Percentiles rank a stretch among this genome's conserved stretches.
phyloP scores from a whole-genome alignment of 441 rosid species.

The Monsonia emarginata region DNA sequence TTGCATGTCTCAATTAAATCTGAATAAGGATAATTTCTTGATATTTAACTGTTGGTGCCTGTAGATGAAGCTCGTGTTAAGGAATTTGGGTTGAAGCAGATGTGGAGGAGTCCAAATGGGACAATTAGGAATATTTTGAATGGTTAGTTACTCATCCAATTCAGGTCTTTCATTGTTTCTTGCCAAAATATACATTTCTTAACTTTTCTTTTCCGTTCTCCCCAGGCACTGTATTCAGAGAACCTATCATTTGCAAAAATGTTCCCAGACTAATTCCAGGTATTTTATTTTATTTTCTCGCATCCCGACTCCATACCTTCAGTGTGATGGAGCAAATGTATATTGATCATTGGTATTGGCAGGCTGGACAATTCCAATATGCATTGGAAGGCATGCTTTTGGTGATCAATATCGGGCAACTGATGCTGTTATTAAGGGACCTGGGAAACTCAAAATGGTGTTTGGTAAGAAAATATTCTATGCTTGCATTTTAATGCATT shows the following conservation, averaged over 20 bases:
- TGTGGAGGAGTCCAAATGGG: conserved; percentile 97
- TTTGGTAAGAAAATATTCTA: conserved; percentile 1
- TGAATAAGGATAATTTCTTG: neutral
- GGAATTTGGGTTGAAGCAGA: conserved; percentile 65
- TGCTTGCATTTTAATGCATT: neutral
- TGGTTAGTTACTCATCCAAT: conserved; percentile 29
- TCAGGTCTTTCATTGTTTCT: neutral
- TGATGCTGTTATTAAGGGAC: conserved; percentile 48
- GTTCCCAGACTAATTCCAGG: conserved; percentile 75
- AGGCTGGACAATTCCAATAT: conserved; percentile 94
- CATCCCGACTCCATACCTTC: neutral
- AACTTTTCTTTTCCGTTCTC: conserved; percentile 7
- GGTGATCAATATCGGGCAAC: conserved; percentile 92
- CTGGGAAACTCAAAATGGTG: conserved; percentile 68
- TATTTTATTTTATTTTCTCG: conserved; percentile 20
- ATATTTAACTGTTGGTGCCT: conserved; percentile 1
- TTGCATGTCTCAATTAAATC: neutral
- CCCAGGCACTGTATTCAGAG: conserved; percentile 86
- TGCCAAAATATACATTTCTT: neutral
- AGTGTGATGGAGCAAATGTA: neutral
- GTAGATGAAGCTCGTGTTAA: conserved; percentile 74
- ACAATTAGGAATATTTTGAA: conserved; percentile 82
- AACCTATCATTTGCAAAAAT: conserved; percentile 78
- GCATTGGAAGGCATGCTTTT: conserved; percentile 95
- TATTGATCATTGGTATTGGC: conserved; percentile 16